Evolutionary conservation across 352 stramenopile species (phyloP).

Genomic region (Pythium sukuiense): DNA sequence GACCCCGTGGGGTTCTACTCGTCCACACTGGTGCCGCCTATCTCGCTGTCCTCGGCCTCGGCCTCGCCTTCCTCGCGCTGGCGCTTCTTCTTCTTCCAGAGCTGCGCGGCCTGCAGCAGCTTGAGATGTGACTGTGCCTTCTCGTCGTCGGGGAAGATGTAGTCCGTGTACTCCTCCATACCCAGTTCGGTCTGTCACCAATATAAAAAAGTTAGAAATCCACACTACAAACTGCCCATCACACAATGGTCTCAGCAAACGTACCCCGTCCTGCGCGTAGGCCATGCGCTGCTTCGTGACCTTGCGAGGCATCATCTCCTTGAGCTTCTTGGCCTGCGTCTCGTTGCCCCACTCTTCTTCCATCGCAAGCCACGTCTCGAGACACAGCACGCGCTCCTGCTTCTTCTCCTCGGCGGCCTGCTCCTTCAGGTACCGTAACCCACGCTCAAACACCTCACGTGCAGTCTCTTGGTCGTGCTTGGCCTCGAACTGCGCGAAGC

Average conservation of each 20-base stretch:
- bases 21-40: neutral
- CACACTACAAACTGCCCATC: constrained; percentile 1
- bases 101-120: constrained; percentile 96
- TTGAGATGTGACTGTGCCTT: constrained; percentile 95
- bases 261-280: constrained; percentile 88
- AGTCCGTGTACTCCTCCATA: constrained; percentile 99
- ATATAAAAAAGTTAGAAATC: constrained; percentile 16
- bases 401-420: constrained; percentile 74
- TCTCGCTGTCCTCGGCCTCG: constrained; percentile 18
- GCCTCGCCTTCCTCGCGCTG: constrained; percentile 45
- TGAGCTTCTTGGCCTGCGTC: constrained; percentile 85
- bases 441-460: constrained; percentile 91
- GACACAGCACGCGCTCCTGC: constrained; percentile 95
- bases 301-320: constrained; percentile 92
- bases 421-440: constrained; percentile 91
- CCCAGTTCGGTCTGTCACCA: constrained; percentile 76
- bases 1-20: constrained; percentile 1
- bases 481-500: constrained; percentile 89
- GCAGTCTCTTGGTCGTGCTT: constrained; percentile 61
- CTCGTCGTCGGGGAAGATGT: constrained; percentile 98
- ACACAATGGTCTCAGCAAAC: constrained; percentile 25
- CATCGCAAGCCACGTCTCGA: constrained; percentile 95
- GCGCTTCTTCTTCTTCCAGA: constrained; percentile 94
- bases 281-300: constrained; percentile 97
- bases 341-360: constrained; percentile 80